phyloP scores from a whole-genome alignment of 2,329 filamentous ascomycete genomes.

The Mycocentrospora acerina region DNA sequence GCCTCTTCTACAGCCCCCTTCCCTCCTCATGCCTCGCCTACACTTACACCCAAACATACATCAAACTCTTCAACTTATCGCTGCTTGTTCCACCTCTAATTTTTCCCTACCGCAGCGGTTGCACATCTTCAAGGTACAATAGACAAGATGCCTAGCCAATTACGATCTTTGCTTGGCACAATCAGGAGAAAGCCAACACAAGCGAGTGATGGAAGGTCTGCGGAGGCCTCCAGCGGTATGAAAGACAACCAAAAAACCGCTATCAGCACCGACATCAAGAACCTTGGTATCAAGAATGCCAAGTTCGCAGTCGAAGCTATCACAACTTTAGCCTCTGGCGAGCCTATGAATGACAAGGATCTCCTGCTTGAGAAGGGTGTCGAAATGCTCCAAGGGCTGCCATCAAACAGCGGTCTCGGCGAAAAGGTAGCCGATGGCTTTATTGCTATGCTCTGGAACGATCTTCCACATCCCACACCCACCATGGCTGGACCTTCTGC shows the following conservation, averaged over 20 bases:
- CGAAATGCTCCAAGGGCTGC: slow-evolving; percentile 54
- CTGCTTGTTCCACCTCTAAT: too few relatives aligned
- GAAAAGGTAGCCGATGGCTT: slow-evolving; percentile 53
- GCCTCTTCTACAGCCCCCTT: too few relatives aligned
- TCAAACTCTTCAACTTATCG: too few relatives aligned
- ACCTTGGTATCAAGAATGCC: slow-evolving; percentile 52
- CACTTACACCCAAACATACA: too few relatives aligned
- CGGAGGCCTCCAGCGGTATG: slow-evolving; percentile 24
- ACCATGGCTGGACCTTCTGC: slow-evolving; percentile 50
- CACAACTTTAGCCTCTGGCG: slow-evolving; percentile 63
- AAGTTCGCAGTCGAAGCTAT: slow-evolving; percentile 57
- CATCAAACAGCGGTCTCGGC: slow-evolving; percentile 52
- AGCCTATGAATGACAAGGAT: slow-evolving; percentile 63
- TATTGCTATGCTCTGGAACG: slow-evolving; percentile 56
- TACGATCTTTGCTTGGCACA: slow-evolving; percentile 47
- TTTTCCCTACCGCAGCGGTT: too few relatives aligned
- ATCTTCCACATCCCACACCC: slow-evolving; percentile 54
- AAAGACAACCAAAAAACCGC: slow-evolving; percentile 26
- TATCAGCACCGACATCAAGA: slow-evolving; percentile 56
- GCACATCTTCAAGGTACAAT: too few relatives aligned
- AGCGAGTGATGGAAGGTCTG: slow-evolving; percentile 51
- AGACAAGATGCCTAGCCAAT: slow-evolving; percentile 34
- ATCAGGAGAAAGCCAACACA: slow-evolving; percentile 51
- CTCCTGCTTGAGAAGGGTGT: slow-evolving; percentile 52
- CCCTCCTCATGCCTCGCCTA: too few relatives aligned